Evolutionary conservation across 1,139 yeast genomes (phyloP), one percentile per base, ranked within the genome.

Genomic region (Candida glucosophila): DNA sequence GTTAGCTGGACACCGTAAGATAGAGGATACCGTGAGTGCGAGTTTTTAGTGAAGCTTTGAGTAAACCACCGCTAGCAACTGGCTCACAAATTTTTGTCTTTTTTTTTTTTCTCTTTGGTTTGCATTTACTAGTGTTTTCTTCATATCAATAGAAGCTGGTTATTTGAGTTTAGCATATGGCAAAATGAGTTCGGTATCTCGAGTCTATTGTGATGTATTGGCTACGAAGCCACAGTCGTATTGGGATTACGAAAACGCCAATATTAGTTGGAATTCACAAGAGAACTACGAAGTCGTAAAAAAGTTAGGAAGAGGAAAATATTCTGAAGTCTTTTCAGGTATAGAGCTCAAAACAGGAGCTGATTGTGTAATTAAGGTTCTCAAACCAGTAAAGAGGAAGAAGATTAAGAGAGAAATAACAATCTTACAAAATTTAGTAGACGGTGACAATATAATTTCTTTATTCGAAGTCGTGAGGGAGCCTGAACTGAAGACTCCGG

Each of bases 301-400:
- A 40, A 64, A 64, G 35, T 40, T 65, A 20, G 72, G 72, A 9
- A 44, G 71, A 33, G 72, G 72, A 5, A 65, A 62, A 36, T 65
- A 65, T 38, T 61, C 69, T 6, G 71, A 64, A 37, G 71, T 64
- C 7, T 64, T 64, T 27, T 43, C 61, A 20, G 67, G 67, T 0
- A 43, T 58, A 9, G 61, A 58, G 24, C 36, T 59, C 22, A 38
- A 41, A 8, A 44, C 44, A 26, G 57, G 56, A 2, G 45, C 43
- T 25, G 67, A 70, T 22, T 75, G 78, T 40, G 95, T 92, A 26
- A 85, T 92, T 44, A 92, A 92, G 51, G 97, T 90, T 37, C 70
- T 92, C 44, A 92, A 92, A 52, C 99, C 99, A 3, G 97, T 92
- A 23, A 90, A 90, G 57, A 72, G 92, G 55, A 90, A 90, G 69